These are phyloP conservation scores for Geotrichum macrosporum DNA, from an alignment of 1,139 yeast species.

Conservation along the genomic window DNA sequence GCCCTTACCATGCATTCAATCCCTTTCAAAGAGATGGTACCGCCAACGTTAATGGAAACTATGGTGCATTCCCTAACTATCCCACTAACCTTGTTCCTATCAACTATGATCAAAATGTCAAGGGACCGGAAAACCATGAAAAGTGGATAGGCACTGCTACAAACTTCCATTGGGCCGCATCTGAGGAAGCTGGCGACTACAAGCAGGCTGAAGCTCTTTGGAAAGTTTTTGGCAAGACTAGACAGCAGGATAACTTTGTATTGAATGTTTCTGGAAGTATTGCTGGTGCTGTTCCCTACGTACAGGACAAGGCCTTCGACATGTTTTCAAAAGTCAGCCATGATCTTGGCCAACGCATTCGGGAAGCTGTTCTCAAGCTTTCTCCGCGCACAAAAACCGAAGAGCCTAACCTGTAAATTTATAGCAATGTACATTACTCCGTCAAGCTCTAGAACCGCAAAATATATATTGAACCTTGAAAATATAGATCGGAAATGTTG, in stretches of 20 bases:
- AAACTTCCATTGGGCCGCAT: slow-evolving; percentile 74
- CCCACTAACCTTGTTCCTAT: slow-evolving; percentile 46
- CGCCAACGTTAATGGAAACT: slow-evolving; percentile 71
- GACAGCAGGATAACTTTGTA: slow-evolving; percentile 75
- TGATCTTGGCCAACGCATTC: slow-evolving; percentile 58
- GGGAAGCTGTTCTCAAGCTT: slow-evolving; percentile 55
- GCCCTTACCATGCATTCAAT: slow-evolving; percentile 40
- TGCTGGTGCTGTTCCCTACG: slow-evolving; percentile 60
- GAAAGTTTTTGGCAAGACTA: slow-evolving; percentile 62
- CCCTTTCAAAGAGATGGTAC: slow-evolving; percentile 75
- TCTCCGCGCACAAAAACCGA: too few relatives aligned
- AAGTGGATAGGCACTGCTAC: slow-evolving; percentile 84
- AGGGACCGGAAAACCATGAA: slow-evolving; percentile 63
- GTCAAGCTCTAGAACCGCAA: too few relatives aligned
- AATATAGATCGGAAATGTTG: too few relatives aligned
- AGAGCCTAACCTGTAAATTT: too few relatives aligned
- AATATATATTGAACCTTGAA: too few relatives aligned
- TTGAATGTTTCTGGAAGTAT: slow-evolving; percentile 80
- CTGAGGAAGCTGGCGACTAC: slow-evolving; percentile 59
- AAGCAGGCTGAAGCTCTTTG: slow-evolving; percentile 66
- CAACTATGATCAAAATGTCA: slow-evolving; percentile 42
- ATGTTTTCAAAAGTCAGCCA: slow-evolving; percentile 71
- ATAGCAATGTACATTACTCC: too few relatives aligned
- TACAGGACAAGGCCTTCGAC: slow-evolving; percentile 76
- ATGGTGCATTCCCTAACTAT: slow-evolving; percentile 75